Conservation (phyloP, 345 rosid genomes). For the Eucalyptus urophylla region DNA sequence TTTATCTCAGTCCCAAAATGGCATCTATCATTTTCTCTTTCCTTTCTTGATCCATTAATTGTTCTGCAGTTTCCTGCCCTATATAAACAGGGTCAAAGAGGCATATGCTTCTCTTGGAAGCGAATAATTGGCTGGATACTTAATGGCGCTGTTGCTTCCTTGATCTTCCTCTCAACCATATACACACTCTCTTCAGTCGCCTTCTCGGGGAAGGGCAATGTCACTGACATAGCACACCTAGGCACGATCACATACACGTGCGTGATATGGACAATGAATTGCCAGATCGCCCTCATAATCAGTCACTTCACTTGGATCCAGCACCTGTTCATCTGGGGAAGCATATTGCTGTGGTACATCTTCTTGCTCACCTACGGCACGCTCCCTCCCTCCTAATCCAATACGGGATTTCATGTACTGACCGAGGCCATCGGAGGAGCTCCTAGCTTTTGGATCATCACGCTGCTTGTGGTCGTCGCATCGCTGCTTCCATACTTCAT, state of each 20-base stretch:
- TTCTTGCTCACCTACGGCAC: conserved; percentile 35
- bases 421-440: conserved; percentile 25
- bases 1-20: neutral
- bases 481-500: conserved; percentile 37
- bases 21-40: neutral
- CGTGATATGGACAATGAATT: conserved; percentile 58
- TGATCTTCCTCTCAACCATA: conserved; percentile 30
- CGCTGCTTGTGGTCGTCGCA: conserved; percentile 19
- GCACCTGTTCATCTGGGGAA: conserved; percentile 65
- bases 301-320: conserved; percentile 82
- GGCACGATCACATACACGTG: conserved; percentile 51
- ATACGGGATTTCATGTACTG: conserved; percentile 24
- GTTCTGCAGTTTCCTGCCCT: conserved; percentile 58
- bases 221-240: conserved; percentile 29
- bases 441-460: conserved; percentile 36
- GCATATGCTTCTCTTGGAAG: conserved; percentile 50
- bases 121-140: conserved; percentile 61
- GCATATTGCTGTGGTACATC: conserved; percentile 50
- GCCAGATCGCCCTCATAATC: conserved; percentile 51
- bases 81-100: conserved; percentile 59
- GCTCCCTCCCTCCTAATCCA: conserved; percentile 29
- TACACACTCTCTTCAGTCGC: conserved; percentile 24
- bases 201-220: conserved; percentile 23
- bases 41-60: neutral
- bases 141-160: conserved; percentile 41